These are phyloP conservation scores for Danielia reshetovae DNA, from an alignment of 805 yeast species.

Conservation along the genomic window DNA sequence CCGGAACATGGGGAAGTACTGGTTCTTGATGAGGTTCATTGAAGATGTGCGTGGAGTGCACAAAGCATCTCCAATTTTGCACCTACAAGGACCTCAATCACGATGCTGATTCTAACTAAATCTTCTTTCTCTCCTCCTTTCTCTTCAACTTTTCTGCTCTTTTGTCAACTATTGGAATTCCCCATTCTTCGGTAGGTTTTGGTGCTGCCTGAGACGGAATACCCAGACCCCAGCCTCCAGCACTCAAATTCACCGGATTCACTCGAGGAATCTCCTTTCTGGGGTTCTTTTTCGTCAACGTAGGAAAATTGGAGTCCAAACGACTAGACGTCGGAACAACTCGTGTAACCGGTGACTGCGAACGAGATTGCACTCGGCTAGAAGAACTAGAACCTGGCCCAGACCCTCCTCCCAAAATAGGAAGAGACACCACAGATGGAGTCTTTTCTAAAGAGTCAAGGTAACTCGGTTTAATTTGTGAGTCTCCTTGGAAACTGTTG, in stretches of 20 bases:
- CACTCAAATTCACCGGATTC: constrained; percentile 35
- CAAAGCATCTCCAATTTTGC: neutral
- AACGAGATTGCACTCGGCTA: neutral
- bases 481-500: constrained; percentile 15
- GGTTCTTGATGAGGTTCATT: no score
- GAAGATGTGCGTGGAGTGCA: no score
- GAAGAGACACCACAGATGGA: constrained; percentile 25
- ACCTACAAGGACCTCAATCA: neutral
- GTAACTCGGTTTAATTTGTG: constrained; percentile 27
- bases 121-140: constrained; percentile 5
- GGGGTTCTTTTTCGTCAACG: constrained; percentile 38
- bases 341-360: constrained; percentile 4
- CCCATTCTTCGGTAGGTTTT: constrained; percentile 10
- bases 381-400: constrained; percentile 5
- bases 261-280: constrained; percentile 52
- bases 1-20: no score
- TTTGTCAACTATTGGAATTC: constrained; percentile 16
- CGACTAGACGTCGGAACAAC: constrained; percentile 20
- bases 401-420: constrained; percentile 17
- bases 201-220: constrained; percentile 6
- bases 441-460: constrained; percentile 20
- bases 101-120: no score
- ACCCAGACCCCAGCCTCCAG: constrained; percentile 15
- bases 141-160: constrained; percentile 14
- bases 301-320: constrained; percentile 44